A percentile compares a stretch with the other conserved stretches of the same genome.
Evolutionary conservation across 2,329 filamentous ascomycete genomes (phyloP).

Genomic region (Neonectria punicea): DNA sequence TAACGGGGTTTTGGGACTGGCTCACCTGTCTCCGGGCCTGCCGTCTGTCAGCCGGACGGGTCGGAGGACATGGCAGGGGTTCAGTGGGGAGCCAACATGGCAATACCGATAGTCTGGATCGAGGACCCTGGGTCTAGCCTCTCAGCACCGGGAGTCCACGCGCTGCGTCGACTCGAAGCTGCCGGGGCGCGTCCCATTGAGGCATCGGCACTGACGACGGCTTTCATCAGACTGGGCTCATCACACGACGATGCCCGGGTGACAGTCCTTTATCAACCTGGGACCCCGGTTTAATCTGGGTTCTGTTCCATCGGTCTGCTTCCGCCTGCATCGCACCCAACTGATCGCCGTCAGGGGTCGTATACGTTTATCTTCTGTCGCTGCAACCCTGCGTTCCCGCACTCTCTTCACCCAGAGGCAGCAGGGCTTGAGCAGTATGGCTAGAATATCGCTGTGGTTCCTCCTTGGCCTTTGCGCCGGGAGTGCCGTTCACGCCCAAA

Average conservation of each 20-base stretch:
- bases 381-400: not conserved
- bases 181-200: not conserved
- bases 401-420: conserved; percentile 3
- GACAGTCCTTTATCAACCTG: not conserved
- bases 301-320: not conserved
- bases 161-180: not conserved
- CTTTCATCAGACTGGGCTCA: not conserved
- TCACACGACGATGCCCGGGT: not conserved
- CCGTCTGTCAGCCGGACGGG: not conserved
- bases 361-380: not conserved
- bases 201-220: not conserved
- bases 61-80: not conserved
- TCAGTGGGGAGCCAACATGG: not conserved
- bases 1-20: not conserved
- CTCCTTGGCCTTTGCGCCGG: conserved; percentile 13
- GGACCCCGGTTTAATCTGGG: not conserved
- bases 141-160: not conserved
- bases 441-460: conserved; percentile 14
- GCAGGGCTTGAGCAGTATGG: conserved; percentile 10
- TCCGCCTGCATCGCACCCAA: not conserved
- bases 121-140: not conserved
- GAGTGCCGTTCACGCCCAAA: conserved; percentile 15
- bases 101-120: conserved; percentile 15
- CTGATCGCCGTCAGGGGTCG: conserved; percentile 16
- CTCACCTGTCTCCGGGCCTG: not conserved